phyloP scores from a whole-genome alignment of 2,329 filamentous ascomycete species.

The Neonectria magnoliae region DNA sequence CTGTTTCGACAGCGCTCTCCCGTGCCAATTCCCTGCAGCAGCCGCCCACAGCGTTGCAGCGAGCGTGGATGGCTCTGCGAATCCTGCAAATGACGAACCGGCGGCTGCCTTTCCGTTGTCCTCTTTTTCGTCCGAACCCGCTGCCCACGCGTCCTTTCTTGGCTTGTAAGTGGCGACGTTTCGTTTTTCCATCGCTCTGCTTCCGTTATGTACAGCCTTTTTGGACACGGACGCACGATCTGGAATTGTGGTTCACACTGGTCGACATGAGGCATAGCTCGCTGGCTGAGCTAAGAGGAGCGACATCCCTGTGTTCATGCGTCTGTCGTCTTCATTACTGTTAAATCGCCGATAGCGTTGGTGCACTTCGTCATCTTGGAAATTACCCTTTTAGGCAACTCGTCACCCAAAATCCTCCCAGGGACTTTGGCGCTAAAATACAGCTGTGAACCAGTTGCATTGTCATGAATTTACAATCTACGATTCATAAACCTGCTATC shows the following conservation, averaged over 20 bases:
- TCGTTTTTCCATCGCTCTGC: neutral
- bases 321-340: neutral
- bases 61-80: no score
- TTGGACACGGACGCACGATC: neutral
- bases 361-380: neutral
- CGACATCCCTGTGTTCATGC: neutral
- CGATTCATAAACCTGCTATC: no score
- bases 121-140: neutral
- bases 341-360: neutral
- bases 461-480: no score
- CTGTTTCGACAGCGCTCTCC: neutral
- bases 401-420: neutral
- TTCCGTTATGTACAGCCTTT: neutral
- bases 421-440: neutral
- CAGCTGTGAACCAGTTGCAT: no score
- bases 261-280: neutral
- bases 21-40: conserved; percentile 1
- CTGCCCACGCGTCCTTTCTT: no score
- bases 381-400: neutral
- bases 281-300: neutral
- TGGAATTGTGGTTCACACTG: neutral
- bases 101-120: neutral
- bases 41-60: neutral
- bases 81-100: neutral
- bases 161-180: neutral